Evolutionary conservation across 1,284 basidiomycete genomes (phyloP).

Genomic region (Puccinia coronata): DNA sequence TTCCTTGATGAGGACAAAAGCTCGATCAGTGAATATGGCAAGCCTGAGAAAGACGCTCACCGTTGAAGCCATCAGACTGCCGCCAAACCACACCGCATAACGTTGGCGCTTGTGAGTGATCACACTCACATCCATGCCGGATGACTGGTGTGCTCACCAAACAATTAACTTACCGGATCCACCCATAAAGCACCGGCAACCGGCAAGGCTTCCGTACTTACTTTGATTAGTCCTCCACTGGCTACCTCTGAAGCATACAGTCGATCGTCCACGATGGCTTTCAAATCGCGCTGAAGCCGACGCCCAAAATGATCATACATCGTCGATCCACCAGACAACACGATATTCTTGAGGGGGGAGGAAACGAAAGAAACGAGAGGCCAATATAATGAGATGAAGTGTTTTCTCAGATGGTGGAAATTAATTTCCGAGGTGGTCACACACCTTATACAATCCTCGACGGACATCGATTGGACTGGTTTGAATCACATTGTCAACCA

Average conservation of each 20-base stretch:
- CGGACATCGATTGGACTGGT: slow-evolving; percentile 93
- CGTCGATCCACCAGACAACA: slow-evolving; percentile 89
- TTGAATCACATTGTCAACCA: slow-evolving; percentile 95
- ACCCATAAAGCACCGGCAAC: too few relatives aligned
- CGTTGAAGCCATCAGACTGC: slow-evolving; percentile 85
- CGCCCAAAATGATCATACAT: slow-evolving; percentile 98
- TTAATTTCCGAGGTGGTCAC: neutral
- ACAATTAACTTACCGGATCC: neutral
- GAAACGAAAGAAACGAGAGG: neutral
- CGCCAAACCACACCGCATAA: slow-evolving; percentile 98
- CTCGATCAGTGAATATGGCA: neutral
- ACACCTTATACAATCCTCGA: slow-evolving; percentile 86
- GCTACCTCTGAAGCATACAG: slow-evolving; percentile 75
- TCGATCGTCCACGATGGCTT: slow-evolving; percentile 87
- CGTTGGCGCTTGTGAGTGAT: slow-evolving; percentile 98
- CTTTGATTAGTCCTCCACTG: slow-evolving; percentile 76
- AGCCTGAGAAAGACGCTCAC: slow-evolving; percentile 63
- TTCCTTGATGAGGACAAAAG: neutral
- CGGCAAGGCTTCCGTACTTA: slow-evolving; percentile 58
- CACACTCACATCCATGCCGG: slow-evolving; percentile 68
- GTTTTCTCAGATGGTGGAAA: neutral
- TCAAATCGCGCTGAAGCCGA: slow-evolving; percentile 90
- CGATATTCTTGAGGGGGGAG: slow-evolving; percentile 73
- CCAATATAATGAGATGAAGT: neutral
- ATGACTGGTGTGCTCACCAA: slow-evolving; percentile 45